phyloP scores from a whole-genome alignment of 2,329 filamentous ascomycete species.

The Pseudocercospora musae region DNA sequence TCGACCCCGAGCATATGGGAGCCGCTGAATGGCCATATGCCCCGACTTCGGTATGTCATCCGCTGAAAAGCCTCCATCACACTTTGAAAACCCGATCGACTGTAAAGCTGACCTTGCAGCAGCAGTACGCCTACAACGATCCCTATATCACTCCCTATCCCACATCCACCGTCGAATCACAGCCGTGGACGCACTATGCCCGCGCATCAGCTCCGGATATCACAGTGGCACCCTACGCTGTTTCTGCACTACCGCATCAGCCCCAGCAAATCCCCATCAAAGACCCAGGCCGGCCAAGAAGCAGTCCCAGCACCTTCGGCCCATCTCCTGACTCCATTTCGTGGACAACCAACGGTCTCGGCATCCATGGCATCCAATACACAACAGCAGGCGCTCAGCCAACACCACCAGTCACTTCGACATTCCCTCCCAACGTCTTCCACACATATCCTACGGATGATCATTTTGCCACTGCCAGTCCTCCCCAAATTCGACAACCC shows the following conservation, averaged over 20 bases:
- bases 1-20: conserved; percentile 31
- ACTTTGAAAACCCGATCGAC: neutral
- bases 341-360: conserved; percentile 42
- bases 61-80: neutral
- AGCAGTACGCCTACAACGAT: conserved; percentile 32
- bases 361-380: conserved; percentile 39
- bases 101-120: conserved; percentile 4
- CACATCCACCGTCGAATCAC: conserved; percentile 33
- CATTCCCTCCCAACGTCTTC: conserved; percentile 36
- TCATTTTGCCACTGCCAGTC: conserved; percentile 30
- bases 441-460: conserved; percentile 28
- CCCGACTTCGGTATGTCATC: conserved; percentile 32
- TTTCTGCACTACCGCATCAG: conserved; percentile 14
- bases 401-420: conserved; percentile 30
- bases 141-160: conserved; percentile 36
- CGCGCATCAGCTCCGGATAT: conserved; percentile 28
- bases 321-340: conserved; percentile 37
- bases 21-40: conserved; percentile 30
- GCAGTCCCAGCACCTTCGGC: conserved; percentile 44
- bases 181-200: conserved; percentile 30
- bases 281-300: conserved; percentile 39
- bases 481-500: conserved; percentile 34
- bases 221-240: conserved; percentile 17
- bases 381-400: conserved; percentile 29
- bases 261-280: conserved; percentile 21